A percentile compares a stretch with the other conserved stretches of the same genome.
These are phyloP conservation scores for Ophiostoma australiae DNA, from an alignment of 2,329 filamentous ascomycete species.

Conservation along the genomic window DNA sequence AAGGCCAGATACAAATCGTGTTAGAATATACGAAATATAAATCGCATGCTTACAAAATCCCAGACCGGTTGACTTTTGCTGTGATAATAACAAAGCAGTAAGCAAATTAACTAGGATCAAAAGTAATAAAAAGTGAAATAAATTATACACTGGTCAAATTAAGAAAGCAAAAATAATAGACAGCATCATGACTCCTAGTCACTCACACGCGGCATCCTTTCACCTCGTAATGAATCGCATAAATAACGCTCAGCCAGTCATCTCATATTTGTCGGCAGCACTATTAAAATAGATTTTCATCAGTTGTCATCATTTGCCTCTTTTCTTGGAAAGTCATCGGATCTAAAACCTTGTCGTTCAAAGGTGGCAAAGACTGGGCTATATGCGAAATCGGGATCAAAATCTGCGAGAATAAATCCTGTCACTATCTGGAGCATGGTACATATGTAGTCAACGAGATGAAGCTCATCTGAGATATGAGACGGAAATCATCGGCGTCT, in stretches of 20 bases:
- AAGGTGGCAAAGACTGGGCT: neutral
- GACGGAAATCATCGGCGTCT: neutral
- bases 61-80: too few relatives aligned
- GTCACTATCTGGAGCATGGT: neutral
- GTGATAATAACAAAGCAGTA: too few relatives aligned
- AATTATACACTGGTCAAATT: too few relatives aligned
- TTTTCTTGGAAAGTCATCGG: neutral
- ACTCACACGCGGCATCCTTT: too few relatives aligned
- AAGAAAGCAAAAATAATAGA: too few relatives aligned
- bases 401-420: neutral
- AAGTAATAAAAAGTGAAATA: too few relatives aligned
- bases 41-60: too few relatives aligned
- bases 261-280: neutral
- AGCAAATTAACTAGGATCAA: too few relatives aligned
- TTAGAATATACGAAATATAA: too few relatives aligned
- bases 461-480: neutral
- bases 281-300: neutral
- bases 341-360: neutral
- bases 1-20: too few relatives aligned
- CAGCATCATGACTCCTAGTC: too few relatives aligned
- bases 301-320: neutral
- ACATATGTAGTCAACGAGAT: neutral
- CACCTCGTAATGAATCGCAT: neutral
- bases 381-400: neutral
- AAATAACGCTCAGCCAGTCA: neutral